Conservation (phyloP, 345 rosid species). For the Salix caprea region DNA sequence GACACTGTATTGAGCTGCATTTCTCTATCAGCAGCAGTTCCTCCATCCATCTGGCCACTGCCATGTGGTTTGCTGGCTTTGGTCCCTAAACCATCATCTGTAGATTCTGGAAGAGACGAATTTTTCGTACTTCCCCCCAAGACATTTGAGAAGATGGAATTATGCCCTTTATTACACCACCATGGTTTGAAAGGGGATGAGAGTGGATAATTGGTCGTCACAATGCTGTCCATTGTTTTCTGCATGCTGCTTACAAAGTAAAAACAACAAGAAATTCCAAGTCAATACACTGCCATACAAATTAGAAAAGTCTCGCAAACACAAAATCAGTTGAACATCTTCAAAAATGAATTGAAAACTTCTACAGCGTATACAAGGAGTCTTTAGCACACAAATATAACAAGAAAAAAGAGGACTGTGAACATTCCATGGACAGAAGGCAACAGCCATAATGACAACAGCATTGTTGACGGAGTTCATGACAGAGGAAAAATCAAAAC, state of each 20-base stretch:
- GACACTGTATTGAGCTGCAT: slow-evolving; percentile 1
- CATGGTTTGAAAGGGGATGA: slow-evolving; percentile 28
- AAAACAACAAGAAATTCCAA: background rate
- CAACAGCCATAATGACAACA: too few species aligned
- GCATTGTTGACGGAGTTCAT: too few species aligned
- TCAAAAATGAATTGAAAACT: too few species aligned
- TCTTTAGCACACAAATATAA: too few species aligned
- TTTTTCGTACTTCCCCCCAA: slow-evolving; percentile 13
- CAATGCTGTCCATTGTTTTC: slow-evolving; percentile 9
- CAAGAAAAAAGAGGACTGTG: too few species aligned
- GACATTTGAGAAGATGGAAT: slow-evolving; percentile 3
- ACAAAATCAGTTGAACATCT: too few species aligned
- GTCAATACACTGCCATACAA: too few species aligned
- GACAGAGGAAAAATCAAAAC: too few species aligned
- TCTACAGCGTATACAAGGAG: too few species aligned
- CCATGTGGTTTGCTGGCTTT: slow-evolving; percentile 14
- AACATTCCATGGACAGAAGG: too few species aligned
- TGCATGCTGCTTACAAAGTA: slow-evolving; percentile 23
- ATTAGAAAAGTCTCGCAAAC: too few species aligned
- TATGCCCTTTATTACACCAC: slow-evolving; percentile 23
- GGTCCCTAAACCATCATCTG: slow-evolving; percentile 7
- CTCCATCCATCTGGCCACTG: slow-evolving; percentile 6
- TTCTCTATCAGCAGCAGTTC: slow-evolving; percentile 12
- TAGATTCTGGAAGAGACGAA: slow-evolving; percentile 5
- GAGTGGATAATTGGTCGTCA: background rate